Percentiles rank a stretch among this genome's conserved stretches.
These are phyloP conservation scores for Sicyos baderoa DNA, from an alignment of 306 rosid species.

Conservation along the genomic window DNA sequence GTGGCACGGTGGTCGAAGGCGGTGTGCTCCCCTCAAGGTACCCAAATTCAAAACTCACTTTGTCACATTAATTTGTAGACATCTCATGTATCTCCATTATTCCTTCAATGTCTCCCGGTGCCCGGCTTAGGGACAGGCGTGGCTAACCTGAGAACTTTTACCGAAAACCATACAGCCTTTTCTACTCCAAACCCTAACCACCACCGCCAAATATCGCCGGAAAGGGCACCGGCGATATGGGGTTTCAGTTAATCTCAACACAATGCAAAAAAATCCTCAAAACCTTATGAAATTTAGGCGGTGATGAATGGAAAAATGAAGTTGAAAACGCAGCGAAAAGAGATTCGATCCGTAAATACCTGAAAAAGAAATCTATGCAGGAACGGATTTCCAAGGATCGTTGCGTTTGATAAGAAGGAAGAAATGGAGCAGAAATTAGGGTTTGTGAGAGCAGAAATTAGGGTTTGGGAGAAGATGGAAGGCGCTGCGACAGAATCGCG, in stretches of 20 bases:
- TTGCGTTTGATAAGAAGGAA: background rate
- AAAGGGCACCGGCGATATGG: background rate
- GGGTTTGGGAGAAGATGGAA: constrained; percentile 33
- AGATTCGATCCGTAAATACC: background rate
- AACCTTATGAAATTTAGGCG: background rate
- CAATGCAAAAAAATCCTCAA: constrained; percentile 5
- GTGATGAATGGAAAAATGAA: background rate
- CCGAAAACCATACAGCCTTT: constrained; percentile 19
- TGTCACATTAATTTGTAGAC: too few species aligned
- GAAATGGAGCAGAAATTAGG: background rate
- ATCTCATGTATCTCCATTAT: too few species aligned
- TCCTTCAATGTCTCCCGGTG: too few species aligned
- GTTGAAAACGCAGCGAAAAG: background rate
- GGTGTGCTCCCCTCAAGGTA: too few species aligned
- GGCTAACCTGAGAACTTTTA: constrained; percentile 3
- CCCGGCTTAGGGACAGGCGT: too few species aligned
- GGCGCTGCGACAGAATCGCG: constrained; percentile 32
- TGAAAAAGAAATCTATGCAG: background rate
- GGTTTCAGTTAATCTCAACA: background rate
- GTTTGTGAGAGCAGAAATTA: constrained; percentile 17
- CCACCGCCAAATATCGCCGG: constrained; percentile 6
- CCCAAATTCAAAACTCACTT: too few species aligned
- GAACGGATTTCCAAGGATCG: background rate
- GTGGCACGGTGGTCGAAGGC: too few species aligned
- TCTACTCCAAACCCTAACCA: background rate